Evolutionary conservation across 768 basidiomycete genomes (phyloP).

Genomic region (Daedalea quercina): DNA sequence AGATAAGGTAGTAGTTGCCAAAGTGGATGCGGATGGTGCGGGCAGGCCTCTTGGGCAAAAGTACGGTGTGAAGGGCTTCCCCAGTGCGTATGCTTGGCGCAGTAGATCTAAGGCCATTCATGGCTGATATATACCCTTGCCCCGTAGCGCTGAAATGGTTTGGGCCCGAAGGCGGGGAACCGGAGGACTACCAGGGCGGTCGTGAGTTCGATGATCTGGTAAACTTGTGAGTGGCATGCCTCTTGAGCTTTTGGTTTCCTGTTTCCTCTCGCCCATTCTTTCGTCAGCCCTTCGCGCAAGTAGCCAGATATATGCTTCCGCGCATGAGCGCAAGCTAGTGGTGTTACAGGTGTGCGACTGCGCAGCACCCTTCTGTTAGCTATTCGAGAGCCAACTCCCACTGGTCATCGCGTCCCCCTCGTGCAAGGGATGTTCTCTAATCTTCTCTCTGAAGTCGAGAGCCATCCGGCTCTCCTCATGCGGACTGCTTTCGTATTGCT

Average conservation of each 20-base stretch:
- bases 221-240: conserved; percentile 52
- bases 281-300: too few species aligned
- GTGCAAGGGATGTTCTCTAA: too few species aligned
- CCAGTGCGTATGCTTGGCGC: conserved; percentile 52
- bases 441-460: too few species aligned
- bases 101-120: conserved; percentile 51
- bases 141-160: conserved; percentile 87
- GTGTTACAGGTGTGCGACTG: too few species aligned
- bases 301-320: too few species aligned
- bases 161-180: conserved; percentile 51
- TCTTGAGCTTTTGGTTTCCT: background rate
- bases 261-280: background rate
- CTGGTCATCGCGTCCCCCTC: too few species aligned
- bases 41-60: conserved; percentile 72
- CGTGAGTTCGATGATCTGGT: conserved; percentile 77
- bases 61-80: conserved; percentile 79
- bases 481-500: background rate
- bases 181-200: conserved; percentile 65
- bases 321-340: too few species aligned
- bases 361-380: too few species aligned
- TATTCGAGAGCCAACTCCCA: too few species aligned
- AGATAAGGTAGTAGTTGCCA: conserved; percentile 83
- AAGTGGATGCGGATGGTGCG: conserved; percentile 87
- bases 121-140: conserved; percentile 17
- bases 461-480: background rate